Base-by-base conservation (phyloP, 768 basidiomycete species). In the Psilocybe sp. region DNA sequence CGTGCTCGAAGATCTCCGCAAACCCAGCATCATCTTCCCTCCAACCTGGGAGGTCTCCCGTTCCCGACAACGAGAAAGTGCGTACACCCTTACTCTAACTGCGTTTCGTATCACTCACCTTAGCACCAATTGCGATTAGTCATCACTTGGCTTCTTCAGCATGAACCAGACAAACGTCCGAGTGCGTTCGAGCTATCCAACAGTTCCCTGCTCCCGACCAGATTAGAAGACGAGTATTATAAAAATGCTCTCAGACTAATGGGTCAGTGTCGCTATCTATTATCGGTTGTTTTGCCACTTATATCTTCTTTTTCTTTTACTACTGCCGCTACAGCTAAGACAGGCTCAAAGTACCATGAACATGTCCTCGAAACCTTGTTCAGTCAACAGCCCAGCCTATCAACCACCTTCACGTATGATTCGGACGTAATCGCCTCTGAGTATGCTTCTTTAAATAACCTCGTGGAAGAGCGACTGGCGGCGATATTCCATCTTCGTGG, bases 401-500 rank as follows among this genome's bases (percentile, higher is more conserved):
- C 81, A 8, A 80, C 87, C 36, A 76, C 79, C 16, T 84, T 84
- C 55, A 72, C 91, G 19, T 96, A 93, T 58, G 91, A 94, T 53
- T 69, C 75, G 38, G 84, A 87, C 50, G 71, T 76, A 5, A 84
- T 86, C 54, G 68, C 80, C 16, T 82, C 85, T 4, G 85, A 89
- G 61, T 79, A 90, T 66, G 74, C 84, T 6, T 75, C 82, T 16
- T 64, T 95, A 56, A 87, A 84, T 57, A 80, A 82, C 10, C 81
- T 85, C 3, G 89, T 95, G 5, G 78, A 87, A 53, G 89, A 94
- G 43, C 82, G 84, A 14, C 71, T 97, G 4, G 74, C 80, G 2
- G 72, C 85, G 1, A 84, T 94, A 14, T 95, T 96, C 66, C 81
- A 85, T 34, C 76, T 95, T 4, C 95, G 95, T 60, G 95, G 95